Conservation (phyloP, 2,329 filamentous ascomycete species). For the Graphilbum fragrans region DNA sequence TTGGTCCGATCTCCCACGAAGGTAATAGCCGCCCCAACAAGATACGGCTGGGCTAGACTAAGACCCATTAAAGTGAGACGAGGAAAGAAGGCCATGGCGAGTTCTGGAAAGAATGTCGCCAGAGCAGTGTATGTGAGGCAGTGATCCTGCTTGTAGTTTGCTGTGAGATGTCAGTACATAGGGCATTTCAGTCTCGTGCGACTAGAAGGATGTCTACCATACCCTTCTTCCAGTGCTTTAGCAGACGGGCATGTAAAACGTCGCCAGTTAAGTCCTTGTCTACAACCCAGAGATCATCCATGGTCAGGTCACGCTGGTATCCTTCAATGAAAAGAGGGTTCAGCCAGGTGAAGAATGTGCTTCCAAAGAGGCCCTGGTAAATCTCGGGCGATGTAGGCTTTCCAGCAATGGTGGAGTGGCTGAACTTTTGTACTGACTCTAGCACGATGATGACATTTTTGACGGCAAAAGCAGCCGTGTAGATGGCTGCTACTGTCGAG, state of each 20-base stretch:
- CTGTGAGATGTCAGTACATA: too few species aligned
- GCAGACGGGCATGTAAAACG: conserved; percentile 2
- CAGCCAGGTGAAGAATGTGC: conserved; percentile 39
- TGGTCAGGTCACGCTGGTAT: conserved; percentile 27
- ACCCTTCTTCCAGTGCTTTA: conserved; percentile 5
- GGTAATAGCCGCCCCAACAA: conserved; percentile 6
- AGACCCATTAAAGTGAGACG: conserved; percentile 6
- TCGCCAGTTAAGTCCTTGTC: conserved; percentile 4
- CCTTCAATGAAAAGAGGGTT: conserved; percentile 37
- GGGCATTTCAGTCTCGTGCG: not conserved
- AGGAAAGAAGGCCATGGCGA: conserved; percentile 5
- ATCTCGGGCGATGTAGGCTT: conserved; percentile 29
- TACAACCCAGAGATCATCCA: conserved; percentile 13
- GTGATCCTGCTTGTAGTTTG: conserved; percentile 4
- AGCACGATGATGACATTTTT: conserved; percentile 29
- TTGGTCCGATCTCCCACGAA: not conserved
- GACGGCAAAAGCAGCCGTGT: conserved; percentile 25
- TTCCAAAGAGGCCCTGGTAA: conserved; percentile 31
- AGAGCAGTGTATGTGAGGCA: conserved; percentile 5
- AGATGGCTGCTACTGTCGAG: conserved; percentile 26
- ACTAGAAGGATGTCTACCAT: not conserved
- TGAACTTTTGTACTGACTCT: conserved; percentile 29
- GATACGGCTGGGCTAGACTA: conserved; percentile 8
- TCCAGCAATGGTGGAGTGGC: conserved; percentile 23
- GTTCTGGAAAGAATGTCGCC: conserved; percentile 3